Conservation (phyloP, 306 rosid genomes). For the Sicyos baderoa region DNA sequence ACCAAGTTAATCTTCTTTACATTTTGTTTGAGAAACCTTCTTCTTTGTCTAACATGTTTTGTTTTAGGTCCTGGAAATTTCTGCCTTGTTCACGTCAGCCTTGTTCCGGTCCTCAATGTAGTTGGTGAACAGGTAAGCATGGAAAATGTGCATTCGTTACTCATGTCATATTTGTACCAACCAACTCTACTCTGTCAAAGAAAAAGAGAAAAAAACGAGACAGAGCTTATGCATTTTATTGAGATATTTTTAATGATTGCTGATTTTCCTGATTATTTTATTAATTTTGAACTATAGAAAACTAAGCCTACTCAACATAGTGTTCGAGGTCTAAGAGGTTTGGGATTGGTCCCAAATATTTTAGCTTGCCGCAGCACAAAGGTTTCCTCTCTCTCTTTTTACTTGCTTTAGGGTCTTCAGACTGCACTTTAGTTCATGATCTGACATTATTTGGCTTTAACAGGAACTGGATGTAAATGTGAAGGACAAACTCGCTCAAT, state of each 20-base stretch:
- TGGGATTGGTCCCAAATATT: constrained; percentile 41
- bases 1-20: neutral
- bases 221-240: neutral
- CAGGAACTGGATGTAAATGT: constrained; percentile 80
- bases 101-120: constrained; percentile 41
- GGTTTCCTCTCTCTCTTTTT: constrained; percentile 19
- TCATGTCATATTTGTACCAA: neutral
- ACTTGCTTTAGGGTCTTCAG: neutral
- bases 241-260: neutral
- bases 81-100: constrained; percentile 47
- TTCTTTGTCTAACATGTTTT: neutral
- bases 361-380: constrained; percentile 48
- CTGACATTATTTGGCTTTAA: constrained; percentile 2
- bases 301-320: constrained; percentile 51
- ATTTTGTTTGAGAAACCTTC: constrained; percentile 3
- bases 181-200: constrained; percentile 1
- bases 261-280: neutral
- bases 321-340: constrained; percentile 38
- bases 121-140: constrained; percentile 45
- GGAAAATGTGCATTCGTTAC: neutral
- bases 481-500: constrained; percentile 70
- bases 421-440: neutral
- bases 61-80: constrained; percentile 36
- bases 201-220: constrained; percentile 1
- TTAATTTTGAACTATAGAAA: constrained; percentile 29